Base-by-base conservation (phyloP, 495 filamentous ascomycete species). In the Podospora didyma region DNA sequence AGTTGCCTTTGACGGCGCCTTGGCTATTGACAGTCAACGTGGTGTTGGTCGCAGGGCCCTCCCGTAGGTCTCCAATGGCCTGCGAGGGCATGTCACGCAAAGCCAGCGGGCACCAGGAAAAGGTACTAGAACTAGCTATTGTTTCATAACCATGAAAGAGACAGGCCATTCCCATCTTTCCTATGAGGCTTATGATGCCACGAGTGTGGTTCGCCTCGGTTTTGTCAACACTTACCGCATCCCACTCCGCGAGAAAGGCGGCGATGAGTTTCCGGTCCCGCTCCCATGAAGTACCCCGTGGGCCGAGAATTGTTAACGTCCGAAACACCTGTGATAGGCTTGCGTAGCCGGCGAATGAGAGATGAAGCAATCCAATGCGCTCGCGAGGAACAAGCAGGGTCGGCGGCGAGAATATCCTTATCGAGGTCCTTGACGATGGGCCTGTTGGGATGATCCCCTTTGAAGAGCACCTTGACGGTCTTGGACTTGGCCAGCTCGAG, bases 401-500 rank as follows among this genome's bases (percentile, higher is more conserved):
- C 17, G 10, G 20, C 17, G 2, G 53, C 53, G 17, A 64, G 52
- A 17, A 68, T 37, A 17, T 68, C 60, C 21, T 60, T 31, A 20
- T 71, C 68, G 2, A 73, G 51, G 54, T 74, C 71, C 24, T 71
- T 71, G 21, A 69, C 59, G 3, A 70, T 10, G 22, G 42, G 34
- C 2, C 46, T n/a, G 14, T 26, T 11, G 2, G 42, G 48, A n/a
- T n/a, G n/a, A n/a, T n/a, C n/a, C 12, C 56, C 59, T 53, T 59
- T 65, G 59, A 73, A 74, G 7, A 74, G 37, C 1, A 74, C 55
- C 47, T 73, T 65, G 41, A 73, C 65, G 3, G 46, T 59, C 14
- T 46, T 53, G 4, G 69, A 74, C 45, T 49, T 59, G 12, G 47
- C 50, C 26, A 74, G 50, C 47, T 73, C 71, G 16, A 73, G 24